A percentile compares a stretch with the other conserved stretches of the same genome.
Evolutionary conservation across 169 alveolate genomes (phyloP).

Genomic region (Babesia divergens): DNA sequence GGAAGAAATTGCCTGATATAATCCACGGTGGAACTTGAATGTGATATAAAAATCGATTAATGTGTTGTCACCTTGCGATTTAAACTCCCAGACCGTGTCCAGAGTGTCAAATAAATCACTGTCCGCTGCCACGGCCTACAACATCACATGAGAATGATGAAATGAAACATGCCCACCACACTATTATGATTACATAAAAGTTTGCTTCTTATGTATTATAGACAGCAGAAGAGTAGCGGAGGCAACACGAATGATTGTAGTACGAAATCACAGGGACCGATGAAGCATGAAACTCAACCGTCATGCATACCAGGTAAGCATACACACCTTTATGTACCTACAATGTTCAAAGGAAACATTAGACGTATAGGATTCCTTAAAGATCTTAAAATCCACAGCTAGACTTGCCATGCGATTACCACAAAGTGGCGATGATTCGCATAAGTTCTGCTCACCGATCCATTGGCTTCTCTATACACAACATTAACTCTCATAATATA

Average conservation of each 20-base stretch:
- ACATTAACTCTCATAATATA: background rate
- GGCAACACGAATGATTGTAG: too few relatives aligned
- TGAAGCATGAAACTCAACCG: too few relatives aligned
- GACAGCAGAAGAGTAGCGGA: too few relatives aligned
- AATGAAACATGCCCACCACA: too few relatives aligned
- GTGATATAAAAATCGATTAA: constrained; percentile 30
- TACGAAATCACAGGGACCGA: too few relatives aligned
- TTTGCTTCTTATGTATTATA: too few relatives aligned
- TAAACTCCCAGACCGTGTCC: constrained; percentile 54
- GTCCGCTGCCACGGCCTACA: constrained; percentile 60
- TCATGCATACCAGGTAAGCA: too few relatives aligned
- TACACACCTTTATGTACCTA: constrained; percentile 16
- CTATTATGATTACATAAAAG: too few relatives aligned
- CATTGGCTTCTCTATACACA: constrained; percentile 27
- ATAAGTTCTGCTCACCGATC: background rate
- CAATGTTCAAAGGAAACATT: constrained; percentile 26
- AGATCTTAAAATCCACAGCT: constrained; percentile 27
- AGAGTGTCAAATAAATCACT: constrained; percentile 38
- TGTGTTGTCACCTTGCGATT: constrained; percentile 15
- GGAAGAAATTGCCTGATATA: constrained; percentile 39
- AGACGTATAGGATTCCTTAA: constrained; percentile 50
- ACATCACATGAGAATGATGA: too few relatives aligned
- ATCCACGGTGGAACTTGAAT: constrained; percentile 33
- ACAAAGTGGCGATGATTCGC: background rate
- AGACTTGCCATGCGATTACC: constrained; percentile 29